Base-by-base conservation (phyloP, 805 yeast species). In the Saccharomycopsis sp. region DNA sequence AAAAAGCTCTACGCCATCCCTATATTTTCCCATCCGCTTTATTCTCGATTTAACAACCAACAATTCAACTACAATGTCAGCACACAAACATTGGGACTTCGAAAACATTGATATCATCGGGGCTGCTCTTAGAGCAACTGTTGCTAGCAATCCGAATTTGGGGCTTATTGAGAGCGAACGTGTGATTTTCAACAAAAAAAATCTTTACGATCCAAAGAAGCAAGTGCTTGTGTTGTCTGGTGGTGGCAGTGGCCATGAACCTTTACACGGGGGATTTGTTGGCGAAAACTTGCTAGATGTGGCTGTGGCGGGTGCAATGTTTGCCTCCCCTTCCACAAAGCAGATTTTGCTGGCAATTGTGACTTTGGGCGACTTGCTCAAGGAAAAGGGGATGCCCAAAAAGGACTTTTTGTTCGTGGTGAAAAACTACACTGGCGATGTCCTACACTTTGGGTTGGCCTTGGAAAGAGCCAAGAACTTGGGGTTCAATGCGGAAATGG, bases 191-290 rank as follows among this genome's bases (percentile, higher is more conserved):
- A 62, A 65, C 15, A 45, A 51, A 22, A 50, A 45, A 13, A 40
- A 42, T 8, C 30, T 48, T 29, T 53, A 16, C 25, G 45, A 36
- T 16, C 31, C 38, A 5, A 47, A 61, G 40, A 61, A 67, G 20
- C 80, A 83, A 53, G 81, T 87, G 33, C 72, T 84, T 4, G 54
- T 88, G 37, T 63, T 88, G 20, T 77, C 95, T 25, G 96, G 96
- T 45, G 97, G 97, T 42, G 96, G 96, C 20, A 77, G 88, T 10
- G 97, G 97, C 36, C 97, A 88, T 56, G 97, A 88, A 60, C 96
- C 96, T 19, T 68, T 87, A 3, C 96, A 89, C 54, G 88, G 84
- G 6, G 96, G 95, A 0, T 88, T 77, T 57, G 87, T 88, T 17
- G 96, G 96, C 9, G 68, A 75, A 10, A 94, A 94, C 37, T 63